Conservation (phyloP, 768 basidiomycete species). For the Strobilomyces echinocephalus region DNA sequence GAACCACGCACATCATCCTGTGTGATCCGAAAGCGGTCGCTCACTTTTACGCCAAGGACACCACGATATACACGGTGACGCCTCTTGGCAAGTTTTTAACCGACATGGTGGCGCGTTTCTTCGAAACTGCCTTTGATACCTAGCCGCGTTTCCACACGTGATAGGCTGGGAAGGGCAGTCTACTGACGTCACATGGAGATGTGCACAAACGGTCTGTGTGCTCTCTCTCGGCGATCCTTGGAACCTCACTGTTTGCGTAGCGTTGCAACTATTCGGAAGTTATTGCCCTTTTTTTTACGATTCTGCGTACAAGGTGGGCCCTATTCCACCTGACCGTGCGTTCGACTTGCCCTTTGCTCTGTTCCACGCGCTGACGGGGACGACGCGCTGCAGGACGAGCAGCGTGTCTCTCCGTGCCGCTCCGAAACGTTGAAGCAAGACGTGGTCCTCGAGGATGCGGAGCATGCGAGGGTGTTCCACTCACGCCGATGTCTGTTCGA, state of each 20-base stretch:
- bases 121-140: too few relatives aligned
- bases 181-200: slow-evolving; percentile 18
- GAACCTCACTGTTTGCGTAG: slow-evolving; percentile 6
- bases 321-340: slow-evolving; percentile 58
- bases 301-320: slow-evolving; percentile 36
- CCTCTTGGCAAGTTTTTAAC: slow-evolving; percentile 25
- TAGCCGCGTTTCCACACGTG: background rate
- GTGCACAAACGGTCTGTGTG: slow-evolving; percentile 12
- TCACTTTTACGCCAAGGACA: slow-evolving; percentile 51
- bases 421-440: too few relatives aligned
- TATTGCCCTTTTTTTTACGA: slow-evolving; percentile 32
- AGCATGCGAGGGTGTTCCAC: slow-evolving; percentile 83
- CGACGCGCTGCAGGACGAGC: slow-evolving; percentile 59
- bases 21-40: slow-evolving; percentile 47
- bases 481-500: too few relatives aligned
- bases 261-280: slow-evolving; percentile 33
- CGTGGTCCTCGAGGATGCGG: slow-evolving; percentile 79
- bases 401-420: slow-evolving; percentile 95
- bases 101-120: slow-evolving; percentile 25
- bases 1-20: slow-evolving; percentile 35
- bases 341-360: too few relatives aligned
- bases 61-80: slow-evolving; percentile 32
- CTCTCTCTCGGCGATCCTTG: background rate
- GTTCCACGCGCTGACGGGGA: background rate
- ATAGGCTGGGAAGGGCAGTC: slow-evolving; percentile 9